Evolutionary conservation across 2,329 filamentous ascomycete species (phyloP).

Genomic region (Nigrograna mackinnonii): DNA sequence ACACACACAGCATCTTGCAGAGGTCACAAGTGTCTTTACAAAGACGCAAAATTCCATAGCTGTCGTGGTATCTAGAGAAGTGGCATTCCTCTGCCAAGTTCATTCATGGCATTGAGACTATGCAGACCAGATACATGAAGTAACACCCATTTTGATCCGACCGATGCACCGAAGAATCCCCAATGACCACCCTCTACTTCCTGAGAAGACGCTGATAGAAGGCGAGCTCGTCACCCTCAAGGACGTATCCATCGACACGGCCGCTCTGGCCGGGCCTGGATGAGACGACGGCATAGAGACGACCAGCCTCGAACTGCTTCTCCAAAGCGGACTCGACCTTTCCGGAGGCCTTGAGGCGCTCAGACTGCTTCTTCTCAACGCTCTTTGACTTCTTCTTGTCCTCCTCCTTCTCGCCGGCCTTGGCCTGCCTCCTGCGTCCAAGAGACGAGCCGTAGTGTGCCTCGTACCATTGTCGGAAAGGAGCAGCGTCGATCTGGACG

Average conservation of each 20-base stretch:
- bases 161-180: conserved; percentile 44
- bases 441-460: conserved; percentile 94
- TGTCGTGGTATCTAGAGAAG: conserved; percentile 44
- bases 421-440: conserved; percentile 89
- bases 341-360: conserved; percentile 77
- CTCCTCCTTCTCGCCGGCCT: conserved; percentile 69
- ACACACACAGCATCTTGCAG: background rate
- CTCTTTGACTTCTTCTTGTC: conserved; percentile 98
- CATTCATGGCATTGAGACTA: conserved; percentile 41
- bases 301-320: conserved; percentile 99
- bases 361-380: conserved; percentile 95
- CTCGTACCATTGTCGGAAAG: conserved; percentile 99
- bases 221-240: conserved; percentile 98
- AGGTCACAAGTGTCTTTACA: no score
- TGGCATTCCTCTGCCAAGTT: conserved; percentile 39
- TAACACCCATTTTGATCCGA: conserved; percentile 46
- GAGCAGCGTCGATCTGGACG: conserved; percentile 97
- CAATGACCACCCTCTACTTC: conserved; percentile 71
- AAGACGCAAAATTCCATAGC: conserved; percentile 3
- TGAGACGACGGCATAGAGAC: conserved; percentile 90
- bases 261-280: conserved; percentile 96
- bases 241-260: conserved; percentile 94
- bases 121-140: conserved; percentile 46
- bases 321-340: conserved; percentile 93
- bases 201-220: conserved; percentile 99